Percentiles rank a stretch among this genome's conserved stretches.
These are phyloP conservation scores for Cystofilobasidium ferigula DNA, from an alignment of 768 basidiomycete species.

Conservation along the genomic window DNA sequence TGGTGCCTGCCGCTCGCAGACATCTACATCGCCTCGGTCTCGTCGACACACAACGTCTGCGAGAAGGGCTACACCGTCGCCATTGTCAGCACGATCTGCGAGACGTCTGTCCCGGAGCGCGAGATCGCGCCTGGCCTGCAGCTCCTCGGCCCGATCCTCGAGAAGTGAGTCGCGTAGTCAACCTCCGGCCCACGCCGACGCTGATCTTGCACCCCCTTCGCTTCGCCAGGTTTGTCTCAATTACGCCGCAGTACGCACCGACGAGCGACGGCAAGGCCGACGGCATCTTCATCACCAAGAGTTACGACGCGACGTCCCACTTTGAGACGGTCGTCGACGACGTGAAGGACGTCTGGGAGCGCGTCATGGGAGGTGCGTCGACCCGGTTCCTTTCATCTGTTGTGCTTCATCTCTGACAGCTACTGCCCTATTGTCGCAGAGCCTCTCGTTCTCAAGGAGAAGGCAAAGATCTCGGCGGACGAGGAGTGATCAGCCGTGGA, in stretches of 20 bases:
- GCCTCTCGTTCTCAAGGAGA: slow-evolving; percentile 20
- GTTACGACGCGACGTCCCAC: slow-evolving; percentile 96
- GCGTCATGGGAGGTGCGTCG: slow-evolving; percentile 44
- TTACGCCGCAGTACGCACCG: slow-evolving; percentile 78
- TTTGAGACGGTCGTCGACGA: slow-evolving; percentile 96
- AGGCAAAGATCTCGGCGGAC: slow-evolving; percentile 24
- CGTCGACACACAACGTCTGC: slow-evolving; percentile 92
- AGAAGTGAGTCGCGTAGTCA: slow-evolving; percentile 55
- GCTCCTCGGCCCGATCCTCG: slow-evolving; percentile 80
- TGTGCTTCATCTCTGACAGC: not conserved
- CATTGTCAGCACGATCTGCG: slow-evolving; percentile 96
- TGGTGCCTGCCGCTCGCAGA: slow-evolving; percentile 46
- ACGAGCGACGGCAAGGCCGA: slow-evolving; percentile 68
- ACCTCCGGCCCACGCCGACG: not conserved
- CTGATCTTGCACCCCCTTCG: not conserved
- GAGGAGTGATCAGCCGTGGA: slow-evolving; percentile 6
- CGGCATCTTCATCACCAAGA: slow-evolving; percentile 92
- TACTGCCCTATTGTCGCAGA: not conserved
- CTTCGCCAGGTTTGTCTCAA: slow-evolving; percentile 67
- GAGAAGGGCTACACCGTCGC: slow-evolving; percentile 91
- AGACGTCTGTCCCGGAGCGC: slow-evolving; percentile 79
- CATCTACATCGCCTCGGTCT: slow-evolving; percentile 97
- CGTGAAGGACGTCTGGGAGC: slow-evolving; percentile 89
- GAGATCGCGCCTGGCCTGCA: slow-evolving; percentile 87
- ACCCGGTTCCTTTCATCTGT: not conserved